Evolutionary conservation across 306 rosid genomes (phyloP), one percentile per base, ranked within the genome.

Genomic region (Begonia loranthoides): DNA sequence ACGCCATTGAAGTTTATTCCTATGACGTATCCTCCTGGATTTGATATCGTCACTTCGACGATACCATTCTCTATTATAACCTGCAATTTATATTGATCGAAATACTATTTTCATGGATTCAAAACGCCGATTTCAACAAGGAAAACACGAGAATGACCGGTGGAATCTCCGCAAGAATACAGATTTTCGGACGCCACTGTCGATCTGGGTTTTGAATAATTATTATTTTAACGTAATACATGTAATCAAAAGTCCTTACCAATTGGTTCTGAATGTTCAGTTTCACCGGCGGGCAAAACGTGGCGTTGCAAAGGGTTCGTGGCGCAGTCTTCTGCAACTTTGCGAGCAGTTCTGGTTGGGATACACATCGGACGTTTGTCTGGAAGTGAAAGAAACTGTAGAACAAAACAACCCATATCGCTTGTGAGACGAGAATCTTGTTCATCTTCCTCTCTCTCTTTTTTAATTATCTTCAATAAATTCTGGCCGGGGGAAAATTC

Each of bases 21-120:
- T 13, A 76, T 81, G 11, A 84, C 89, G 17, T 77, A 60, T 62
- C 97, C 97, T 24, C 56, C 76, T 0, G 95, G 97, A 11, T 81
- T 84, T 4, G 95, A 82, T n/a, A 89, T 5, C 47, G 73, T 73
- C 22, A 81, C 87, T 66, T 72, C 79, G 11, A 82, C 40, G 21
- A 79, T 65, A 41, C 89, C 97, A 53, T 89, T 89, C 55, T 81
- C 84, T 81, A 89, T 79, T 15, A 79, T 57, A 53, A 79, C 93
- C 97, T 89, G 69, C 49, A 59, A 13, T 33, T 45, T 12, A 41
- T 2, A 13, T 4, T 34, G 9, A 33, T 14, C 10, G n/a, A 22
- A 17, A 17, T 8, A 24, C 6, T 6, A 12, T 13, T 1, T 22
- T 1, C 58, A 52, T n/a, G 5, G 36, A 28, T 28, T 28, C 36